Base-by-base conservation (phyloP, 768 basidiomycete genomes). In the Pilatotrama ljubarskyi region DNA sequence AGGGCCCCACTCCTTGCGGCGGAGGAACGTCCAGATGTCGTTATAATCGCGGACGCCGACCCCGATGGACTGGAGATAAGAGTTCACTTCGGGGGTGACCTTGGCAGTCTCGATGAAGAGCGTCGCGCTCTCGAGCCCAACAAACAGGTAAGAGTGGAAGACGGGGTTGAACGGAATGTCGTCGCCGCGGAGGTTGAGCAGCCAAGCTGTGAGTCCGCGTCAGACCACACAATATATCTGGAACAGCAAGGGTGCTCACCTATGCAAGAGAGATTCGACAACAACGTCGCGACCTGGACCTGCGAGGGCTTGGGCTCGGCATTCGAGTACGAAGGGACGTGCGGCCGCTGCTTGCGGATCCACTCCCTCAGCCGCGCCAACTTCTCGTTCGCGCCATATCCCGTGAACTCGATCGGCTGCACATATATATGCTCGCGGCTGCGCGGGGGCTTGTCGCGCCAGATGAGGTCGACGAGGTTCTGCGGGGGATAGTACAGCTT, bases 131-230 rank as follows among this genome's bases (percentile, higher is more conserved):
- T 86, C 77, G 9, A 83, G 70, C 3, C 86, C 81, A 40, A 98
- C 79, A 66, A 87, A 91, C 18, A 95, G 74, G 69, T 96, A 98
- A 0, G 90, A 83, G 51, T 90, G 90, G 77, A 97, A 96, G 9
- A 98, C 82, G 0, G 96, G 96, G 70, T 93, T 95, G 78, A 86
- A 92, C 0, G 93, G 92, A 47, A 98, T 87, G 68, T 98, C 95
- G 2, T 84, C 82, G 36, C 95, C 95, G 49, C 96, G 88, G 54
- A 95, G 76, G 69, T 98, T 98, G 35, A 98, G 78, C 2, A 91
- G 68, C 77, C 93, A 97, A 0, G 96, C 96, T 84, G 75, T 29
- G 22, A 41, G 32, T 14, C 44, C 32, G 43, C 32, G 32, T 66
- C 48, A 70, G 48, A 32, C 24, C 44, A 35, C 20, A 24, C 15